Evolutionary conservation across 129 eudicot species (phyloP), one percentile per base, ranked within the genome.

Genomic region (Ambrosia trifida): DNA sequence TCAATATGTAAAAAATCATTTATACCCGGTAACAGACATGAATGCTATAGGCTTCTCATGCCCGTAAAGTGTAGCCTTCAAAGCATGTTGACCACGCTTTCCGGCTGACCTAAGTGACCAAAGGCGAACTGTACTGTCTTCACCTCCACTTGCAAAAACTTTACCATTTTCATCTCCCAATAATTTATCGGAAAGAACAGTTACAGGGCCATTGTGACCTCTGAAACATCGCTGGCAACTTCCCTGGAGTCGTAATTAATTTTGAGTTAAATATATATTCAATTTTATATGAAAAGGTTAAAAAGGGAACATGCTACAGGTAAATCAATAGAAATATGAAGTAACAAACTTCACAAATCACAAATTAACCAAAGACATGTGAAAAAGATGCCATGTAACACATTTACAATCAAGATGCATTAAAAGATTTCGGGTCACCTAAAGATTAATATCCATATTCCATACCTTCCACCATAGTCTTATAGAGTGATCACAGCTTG

Each of bases 391-490:
- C 78, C 17, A 41, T 28, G 28, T 18, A 67, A 28, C 70, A 54
- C 44, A 16, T 36, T 41, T 43, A 44, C 14, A 3, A 46, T 64
- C 40, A 28, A 64, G 51, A n/a, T 33, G 68, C 14, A 60, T 49
- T 49, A 49, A 33, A 0, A 11, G 13, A 9, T 13, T 35, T 13
- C 0, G 19, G 18, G 18, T 38, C 28, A 20, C 11, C 46, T 56
- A 41, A 50, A 51, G 56, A 3, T 69, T 31, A 60, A 59, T 30
- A 12, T 50, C 20, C 24, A 56, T 83, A 91, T 96, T 50, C 20
- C 24, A 56, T 83, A 91, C 97, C 97, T 86, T 88, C 83, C 82
- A 88, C 97, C 91, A 91, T 65, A 91, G 85, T 51, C 97, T 90
- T 69, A 91, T 88, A 14, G 82, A 80, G 80, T 81, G 96, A 78